Evolutionary conservation across 805 yeast species (phyloP).

Genomic region (Jamesozyma spencerorum): DNA sequence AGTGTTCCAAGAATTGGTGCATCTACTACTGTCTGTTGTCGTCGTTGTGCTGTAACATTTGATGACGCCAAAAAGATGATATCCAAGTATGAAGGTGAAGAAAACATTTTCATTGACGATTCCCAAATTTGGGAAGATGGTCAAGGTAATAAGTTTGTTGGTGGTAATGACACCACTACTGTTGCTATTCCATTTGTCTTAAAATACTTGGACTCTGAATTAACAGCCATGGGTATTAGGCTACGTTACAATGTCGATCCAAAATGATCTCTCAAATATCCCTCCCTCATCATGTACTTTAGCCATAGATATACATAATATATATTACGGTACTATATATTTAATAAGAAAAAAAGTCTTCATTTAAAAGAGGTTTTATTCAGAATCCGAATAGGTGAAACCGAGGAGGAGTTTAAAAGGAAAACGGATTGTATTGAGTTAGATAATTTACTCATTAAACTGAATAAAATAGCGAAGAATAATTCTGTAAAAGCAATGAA

Average conservation of each 20-base stretch:
- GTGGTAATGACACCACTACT: conserved; percentile 89
- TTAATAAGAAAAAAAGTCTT: not conserved
- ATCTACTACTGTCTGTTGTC: conserved; percentile 68
- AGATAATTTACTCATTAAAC: too few species aligned
- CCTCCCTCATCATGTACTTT: too few species aligned
- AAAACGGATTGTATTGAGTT: too few species aligned
- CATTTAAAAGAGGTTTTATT: too few species aligned
- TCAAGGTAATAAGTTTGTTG: conserved; percentile 80
- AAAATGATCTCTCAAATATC: conserved; percentile 15
- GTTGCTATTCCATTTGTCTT: conserved; percentile 95
- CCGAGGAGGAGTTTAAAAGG: too few species aligned
- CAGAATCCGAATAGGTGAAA: too few species aligned
- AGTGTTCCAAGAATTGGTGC: conserved; percentile 89
- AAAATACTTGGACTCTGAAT: conserved; percentile 88
- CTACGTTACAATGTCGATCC: conserved; percentile 83
- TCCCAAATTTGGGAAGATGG: conserved; percentile 95
- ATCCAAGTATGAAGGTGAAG: conserved; percentile 27
- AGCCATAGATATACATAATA: too few species aligned
- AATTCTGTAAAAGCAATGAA: too few species aligned
- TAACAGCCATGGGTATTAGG: conserved; percentile 95
- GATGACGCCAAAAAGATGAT: conserved; percentile 42
- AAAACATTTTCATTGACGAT: conserved; percentile 45
- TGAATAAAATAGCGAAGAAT: too few species aligned
- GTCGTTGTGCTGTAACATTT: conserved; percentile 76
- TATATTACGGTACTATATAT: not conserved